These are phyloP conservation scores for Taphrina communis DNA, from an alignment of 1,139 yeast species.

Conservation along the genomic window DNA sequence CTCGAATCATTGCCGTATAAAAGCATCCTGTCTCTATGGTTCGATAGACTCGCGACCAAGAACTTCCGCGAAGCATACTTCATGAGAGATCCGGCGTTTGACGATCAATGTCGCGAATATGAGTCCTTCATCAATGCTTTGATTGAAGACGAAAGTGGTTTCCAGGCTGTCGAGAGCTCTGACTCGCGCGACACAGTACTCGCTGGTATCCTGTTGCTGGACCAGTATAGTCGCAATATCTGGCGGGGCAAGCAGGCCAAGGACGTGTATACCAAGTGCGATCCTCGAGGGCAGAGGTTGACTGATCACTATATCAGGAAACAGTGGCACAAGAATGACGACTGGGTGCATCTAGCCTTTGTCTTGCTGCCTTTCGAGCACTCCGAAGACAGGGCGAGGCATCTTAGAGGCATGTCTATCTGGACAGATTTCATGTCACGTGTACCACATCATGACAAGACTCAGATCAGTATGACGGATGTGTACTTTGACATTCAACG, in stretches of 20 bases:
- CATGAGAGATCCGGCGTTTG: conserved; percentile 13
- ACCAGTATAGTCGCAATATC: conserved; percentile 28
- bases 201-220: conserved; percentile 20
- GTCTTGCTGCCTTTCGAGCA: conserved; percentile 18
- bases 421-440: conserved; percentile 13
- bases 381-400: conserved; percentile 3
- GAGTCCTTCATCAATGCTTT: conserved; percentile 20
- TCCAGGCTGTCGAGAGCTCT: neutral
- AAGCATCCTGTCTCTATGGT: conserved; percentile 8
- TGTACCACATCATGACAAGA: neutral
- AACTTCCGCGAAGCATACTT: conserved; percentile 16
- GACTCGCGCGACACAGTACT: neutral
- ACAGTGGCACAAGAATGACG: conserved; percentile 7
- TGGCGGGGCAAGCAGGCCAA: conserved; percentile 34
- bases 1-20: neutral
- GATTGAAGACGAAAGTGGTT: neutral
- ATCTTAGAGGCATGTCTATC: conserved; percentile 1
- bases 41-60: conserved; percentile 4
- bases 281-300: conserved; percentile 14
- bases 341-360: conserved; percentile 13
- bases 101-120: conserved; percentile 12
- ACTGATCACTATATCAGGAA: neutral
- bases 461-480: neutral
- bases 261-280: conserved; percentile 15
- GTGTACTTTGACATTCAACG: conserved; percentile 6